A percentile compares a stretch with the other conserved stretches of the same genome.
These are phyloP conservation scores for Debaryomycetaceae sp. DNA, from an alignment of 1,139 yeast genomes.

Conservation along the genomic window DNA sequence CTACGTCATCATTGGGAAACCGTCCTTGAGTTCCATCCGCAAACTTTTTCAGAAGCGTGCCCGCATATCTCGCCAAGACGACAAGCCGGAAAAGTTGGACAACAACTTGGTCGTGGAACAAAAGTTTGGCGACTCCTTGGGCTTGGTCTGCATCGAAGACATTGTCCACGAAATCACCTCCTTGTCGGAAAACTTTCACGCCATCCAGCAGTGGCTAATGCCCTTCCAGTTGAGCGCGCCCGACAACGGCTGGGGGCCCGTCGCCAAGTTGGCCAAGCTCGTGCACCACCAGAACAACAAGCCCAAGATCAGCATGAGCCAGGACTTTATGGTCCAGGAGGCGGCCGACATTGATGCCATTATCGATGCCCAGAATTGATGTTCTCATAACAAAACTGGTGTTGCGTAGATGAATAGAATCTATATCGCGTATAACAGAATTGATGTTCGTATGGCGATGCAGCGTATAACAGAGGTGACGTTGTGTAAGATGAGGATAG, in stretches of 20 bases:
- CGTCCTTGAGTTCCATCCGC: conserved; percentile 61
- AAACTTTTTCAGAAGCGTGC: conserved; percentile 70
- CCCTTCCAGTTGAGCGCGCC: conserved; percentile 66
- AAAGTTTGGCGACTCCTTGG: conserved; percentile 50
- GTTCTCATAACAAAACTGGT: not conserved
- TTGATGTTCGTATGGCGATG: not conserved
- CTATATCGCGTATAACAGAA: not conserved
- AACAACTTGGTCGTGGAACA: conserved; percentile 71
- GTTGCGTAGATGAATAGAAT: too few relatives aligned
- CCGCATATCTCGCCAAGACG: conserved; percentile 21
- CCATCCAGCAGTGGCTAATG: conserved; percentile 47
- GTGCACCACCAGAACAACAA: conserved; percentile 34
- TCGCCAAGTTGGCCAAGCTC: conserved; percentile 42
- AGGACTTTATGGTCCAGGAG: conserved; percentile 54
- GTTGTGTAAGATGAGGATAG: not conserved
- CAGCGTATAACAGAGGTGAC: not conserved
- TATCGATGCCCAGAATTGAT: conserved; percentile 50
- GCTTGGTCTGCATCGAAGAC: conserved; percentile 72
- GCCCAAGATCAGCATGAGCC: conserved; percentile 44
- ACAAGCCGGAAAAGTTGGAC: conserved; percentile 38
- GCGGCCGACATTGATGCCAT: conserved; percentile 54
- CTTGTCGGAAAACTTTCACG: conserved; percentile 52
- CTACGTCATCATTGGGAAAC: conserved; percentile 61
- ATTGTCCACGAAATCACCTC: conserved; percentile 57
- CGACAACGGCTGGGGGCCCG: conserved; percentile 62